Evolutionary conservation across 768 basidiomycete species (phyloP), one percentile per base, ranked within the genome.

Genomic region (Porpolomopsis calyptriformis): DNA sequence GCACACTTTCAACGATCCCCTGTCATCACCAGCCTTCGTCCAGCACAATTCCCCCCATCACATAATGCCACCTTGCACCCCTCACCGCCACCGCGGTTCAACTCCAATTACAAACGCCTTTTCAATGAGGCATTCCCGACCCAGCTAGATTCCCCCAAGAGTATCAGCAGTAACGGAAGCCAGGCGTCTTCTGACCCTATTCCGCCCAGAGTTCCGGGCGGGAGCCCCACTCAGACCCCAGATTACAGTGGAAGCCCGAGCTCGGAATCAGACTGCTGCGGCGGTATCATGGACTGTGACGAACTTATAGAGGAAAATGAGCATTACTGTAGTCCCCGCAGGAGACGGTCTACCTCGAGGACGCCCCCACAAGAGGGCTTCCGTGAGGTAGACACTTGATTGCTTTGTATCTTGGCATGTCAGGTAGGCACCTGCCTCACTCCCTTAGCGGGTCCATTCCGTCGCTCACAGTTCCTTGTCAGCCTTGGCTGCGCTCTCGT

Each of bases 231-330:
- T 33, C 53, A 56, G 10, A 59, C 55, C 29, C 52, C 54, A 25
- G 43, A 9, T 33, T 52, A 55, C n/a, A 59, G 56, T 31, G 52
- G 54, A 25, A 68, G 59, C 49, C 52, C 40, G 6, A 43, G 31
- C 25, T 4, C 27, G 2, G 29, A 29, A 9, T 43, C 53, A 16
- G 70, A 75, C 18, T 75, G 73, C 57, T 73, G 73, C 53, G 73
- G 71, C 29, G 74, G 75, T 6, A 63, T 73, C 23, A 41, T 77
- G 42, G 73, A 76, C 52, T 74, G 74, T 56, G 60, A 60, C 14
- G 65, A 63, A 16, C 62, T 74, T 19, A 58, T 57, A 48, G 65
- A 64, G 22, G 29, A 31, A 31, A 14, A 31, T 14, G 29, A 31
- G 29, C 29, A 31, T 7, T 14, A 14, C 14, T 14, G 29, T 31